Base-by-base conservation (phyloP, 2,329 filamentous ascomycete species). In the Fusarium secorum region DNA sequence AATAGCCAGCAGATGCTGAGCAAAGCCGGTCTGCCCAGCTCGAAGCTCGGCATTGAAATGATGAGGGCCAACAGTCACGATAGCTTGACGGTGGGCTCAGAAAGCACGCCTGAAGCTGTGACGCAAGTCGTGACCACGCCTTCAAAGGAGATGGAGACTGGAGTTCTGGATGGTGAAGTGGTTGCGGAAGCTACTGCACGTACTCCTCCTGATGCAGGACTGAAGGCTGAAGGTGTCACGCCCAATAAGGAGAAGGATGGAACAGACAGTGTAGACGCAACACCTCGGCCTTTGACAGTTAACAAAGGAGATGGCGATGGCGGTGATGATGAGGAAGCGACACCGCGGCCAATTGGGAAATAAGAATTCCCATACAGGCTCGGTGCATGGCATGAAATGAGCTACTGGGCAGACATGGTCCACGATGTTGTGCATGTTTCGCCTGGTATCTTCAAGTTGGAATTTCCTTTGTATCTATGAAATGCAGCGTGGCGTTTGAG, bases 21-120 rank as follows among this genome's bases (percentile, higher is more conserved):
- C 64, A 89, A 90, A 71, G 81, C 83, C 20, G 84, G 85, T 39
- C 86, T 93, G 28, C 91, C 92, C 17, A 93, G 91, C 58, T 97
- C 94, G 1, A 98, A 97, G 80, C 87, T 98, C 4, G 94, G 94
- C 4, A 96, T 94, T 53, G 95, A 98, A 80, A 98, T 98, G 95
- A 95, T 98, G 93, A 90, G 95, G 51, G 97, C 95, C 24, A 97
- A 97, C 79, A 97, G 94, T 77, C 92, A 95, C 75, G 95, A 97
- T 52, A 97, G 95, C 76, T 88, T 93, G 59, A 84, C 84, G 3
- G 56, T 86, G 17, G 80, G 82, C 15, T 85, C 86, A 5, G 87
- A 88, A 49, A 84, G 81, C 71, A 84, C 83, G 18, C 79, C 83
- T 2, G 86, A 87, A 70, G 83, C 84, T n/a, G 79, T 83, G n/a